Base-by-base conservation (phyloP, 441 rosid genomes). In the Brassica hybrid region DNA sequence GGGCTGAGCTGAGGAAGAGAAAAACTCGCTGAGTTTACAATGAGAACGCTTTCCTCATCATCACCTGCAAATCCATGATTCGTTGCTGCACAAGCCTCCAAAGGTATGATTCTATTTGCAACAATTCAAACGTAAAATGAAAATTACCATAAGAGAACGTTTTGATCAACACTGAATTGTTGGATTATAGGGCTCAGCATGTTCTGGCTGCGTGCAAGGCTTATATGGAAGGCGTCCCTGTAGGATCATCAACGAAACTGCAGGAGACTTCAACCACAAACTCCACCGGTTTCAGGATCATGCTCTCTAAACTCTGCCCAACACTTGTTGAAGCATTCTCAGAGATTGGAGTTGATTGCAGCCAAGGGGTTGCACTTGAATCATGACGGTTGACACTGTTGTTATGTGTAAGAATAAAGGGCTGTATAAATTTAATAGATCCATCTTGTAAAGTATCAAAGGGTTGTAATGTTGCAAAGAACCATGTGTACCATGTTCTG, bases 261-360 rank as follows among this genome's bases (percentile, higher is more conserved):
- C 61, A 67, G 7, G 93, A 76, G 82, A 38, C 70, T 59, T 80
- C 83, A 30, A 80, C 82, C 72, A 85, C 87, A 32, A 84, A 86
- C 79, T 91, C 98, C n/a, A 83, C 86, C 1, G 97, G 99, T 16
- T 95, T 95, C 91, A 91, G 88, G 86, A 88, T 95, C 83, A 95
- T 93, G 97, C 95, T 93, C 2, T 70, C 86, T 58, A 95, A 95
- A 89, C 86, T 95, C 74, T 89, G 77, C 62, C 90, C 94, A 34
- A 93, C 88, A 82, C 96, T 95, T 4, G 80, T 84, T 41, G 91
- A 88, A 67, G 91, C 96, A 43, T 90, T 95, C 87, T 83, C 89
- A 3, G 85, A 80, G 18, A 86, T 83, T 80, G 99, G 90, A 71
- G 85, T 89, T 14, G 84, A 88, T 74, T 88, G 93, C 87, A 75